phyloP scores from a whole-genome alignment of 257 asterid species.

The Jasminum sambac region DNA sequence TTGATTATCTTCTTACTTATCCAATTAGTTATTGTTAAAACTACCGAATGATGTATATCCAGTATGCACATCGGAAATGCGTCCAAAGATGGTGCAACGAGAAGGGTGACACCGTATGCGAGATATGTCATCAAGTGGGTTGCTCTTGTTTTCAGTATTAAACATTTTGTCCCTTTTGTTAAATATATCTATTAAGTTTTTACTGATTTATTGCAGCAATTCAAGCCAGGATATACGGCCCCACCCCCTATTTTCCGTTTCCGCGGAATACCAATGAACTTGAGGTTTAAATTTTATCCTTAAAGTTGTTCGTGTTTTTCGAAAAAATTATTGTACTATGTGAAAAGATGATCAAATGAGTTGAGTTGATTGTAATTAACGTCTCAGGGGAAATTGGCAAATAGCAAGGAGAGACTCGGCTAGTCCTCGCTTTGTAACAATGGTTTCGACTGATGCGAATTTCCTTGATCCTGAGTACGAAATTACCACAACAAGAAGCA shows the following conservation, averaged over 20 bases:
- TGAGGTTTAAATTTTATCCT: slow-evolving; percentile 41
- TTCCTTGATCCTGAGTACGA: slow-evolving; percentile 52
- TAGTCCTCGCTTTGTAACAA: slow-evolving; percentile 71
- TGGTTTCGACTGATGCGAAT: slow-evolving; percentile 69
- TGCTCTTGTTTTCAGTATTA: slow-evolving; percentile 8
- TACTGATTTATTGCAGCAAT: slow-evolving; percentile 54
- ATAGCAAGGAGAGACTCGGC: slow-evolving; percentile 68
- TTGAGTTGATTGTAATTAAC: slow-evolving; percentile 6
- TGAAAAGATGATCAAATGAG: slow-evolving; percentile 7
- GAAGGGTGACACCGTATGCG: slow-evolving; percentile 94
- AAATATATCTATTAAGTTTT: background rate
- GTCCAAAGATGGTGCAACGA: slow-evolving; percentile 97
- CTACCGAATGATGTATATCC: slow-evolving; percentile 1
- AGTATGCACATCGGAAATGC: slow-evolving; percentile 97
- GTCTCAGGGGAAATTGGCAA: slow-evolving; percentile 90
- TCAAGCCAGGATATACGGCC: slow-evolving; percentile 89
- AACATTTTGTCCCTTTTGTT: background rate
- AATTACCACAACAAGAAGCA: slow-evolving; percentile 65
- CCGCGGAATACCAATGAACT: slow-evolving; percentile 77
- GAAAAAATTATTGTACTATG: background rate
- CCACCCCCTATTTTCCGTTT: slow-evolving; percentile 85
- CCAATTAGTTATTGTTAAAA: background rate
- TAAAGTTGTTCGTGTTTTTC: background rate
- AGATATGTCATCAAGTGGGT: slow-evolving; percentile 93
- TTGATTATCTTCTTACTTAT: background rate